Base-by-base conservation (phyloP, 2,329 filamentous ascomycete species). In the Arthrocladium fulminans region DNA sequence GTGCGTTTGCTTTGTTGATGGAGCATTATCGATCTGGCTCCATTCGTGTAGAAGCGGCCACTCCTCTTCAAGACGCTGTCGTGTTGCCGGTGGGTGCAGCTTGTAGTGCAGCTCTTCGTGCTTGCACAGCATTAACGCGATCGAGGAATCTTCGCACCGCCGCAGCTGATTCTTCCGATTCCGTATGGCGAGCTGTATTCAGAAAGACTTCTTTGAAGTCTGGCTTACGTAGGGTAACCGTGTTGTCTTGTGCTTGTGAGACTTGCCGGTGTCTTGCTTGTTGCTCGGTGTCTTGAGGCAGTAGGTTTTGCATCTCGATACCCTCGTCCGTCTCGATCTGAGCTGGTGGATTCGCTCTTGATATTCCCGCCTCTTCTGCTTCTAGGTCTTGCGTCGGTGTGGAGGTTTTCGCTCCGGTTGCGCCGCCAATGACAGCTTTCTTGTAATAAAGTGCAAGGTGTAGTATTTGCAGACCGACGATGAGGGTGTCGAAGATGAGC, bases 331-430 rank as follows among this genome's bases (percentile, higher is more conserved):
- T 47, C 17, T 47, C 32, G 22, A 38, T n/a, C 7, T 24, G 19
- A 7, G 34, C 22, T 3, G 34, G 17, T 19, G 44, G 32, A 22
- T 32, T 9, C 19, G 44, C 44, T 27, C 44, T 17, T 15, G 44
- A 47, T 29, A 47, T 47, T 25, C 44, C 44, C 39, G 44, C 44
- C 20, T 47, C 44, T 47, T 47, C 44, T 24, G 44, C 44, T 8
- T 47, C 44, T 4, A 47, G 44, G 22, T 47, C 44, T 27, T 47
- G 44, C 7, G 30, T 34, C 38, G 43, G 3, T 17, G 30, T n/a
- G 8, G 43, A 6, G n/a, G 43, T 20, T 13, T 29, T 47, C 3
- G 44, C 12, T 9, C 9, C 20, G 22, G 15, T 27, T 5, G 44
- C 15, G 32, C 20, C 15, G 6, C 19, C 32, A 20, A 47, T 13